These are phyloP conservation scores for Ogataea pignaliae DNA, from an alignment of 805 yeast species.

Conservation along the genomic window DNA sequence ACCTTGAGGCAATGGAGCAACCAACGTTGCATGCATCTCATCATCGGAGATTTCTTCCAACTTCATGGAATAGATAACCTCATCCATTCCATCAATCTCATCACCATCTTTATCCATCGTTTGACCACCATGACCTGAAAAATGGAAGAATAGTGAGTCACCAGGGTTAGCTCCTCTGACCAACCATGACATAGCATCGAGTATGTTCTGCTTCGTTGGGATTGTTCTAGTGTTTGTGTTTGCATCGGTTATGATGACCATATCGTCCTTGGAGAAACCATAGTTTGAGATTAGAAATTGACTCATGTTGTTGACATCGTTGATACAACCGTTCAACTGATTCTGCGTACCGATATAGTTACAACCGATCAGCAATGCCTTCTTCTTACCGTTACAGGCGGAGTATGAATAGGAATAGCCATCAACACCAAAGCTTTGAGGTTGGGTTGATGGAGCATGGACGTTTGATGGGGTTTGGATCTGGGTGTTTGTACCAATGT, in stretches of 20 bases:
- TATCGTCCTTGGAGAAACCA: conserved; percentile 46
- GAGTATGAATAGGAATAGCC: conserved; percentile 29
- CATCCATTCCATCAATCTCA: conserved; percentile 71
- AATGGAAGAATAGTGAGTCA: conserved; percentile 70
- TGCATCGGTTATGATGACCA: conserved; percentile 52
- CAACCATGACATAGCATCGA: conserved; percentile 71
- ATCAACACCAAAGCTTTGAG: conserved; percentile 18
- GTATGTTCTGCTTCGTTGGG: conserved; percentile 61
- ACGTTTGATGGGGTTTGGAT: conserved; percentile 4
- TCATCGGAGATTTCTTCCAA: conserved; percentile 62
- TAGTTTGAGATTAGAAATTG: conserved; percentile 35
- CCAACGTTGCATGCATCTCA: conserved; percentile 58
- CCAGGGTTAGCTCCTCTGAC: conserved; percentile 66
- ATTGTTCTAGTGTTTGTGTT: conserved; percentile 38
- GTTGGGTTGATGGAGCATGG: conserved; percentile 12
- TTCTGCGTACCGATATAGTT: conserved; percentile 60
- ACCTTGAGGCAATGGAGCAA: conserved; percentile 58
- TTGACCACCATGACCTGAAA: conserved; percentile 78
- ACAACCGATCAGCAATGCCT: conserved; percentile 27
- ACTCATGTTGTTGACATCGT: conserved; percentile 54
- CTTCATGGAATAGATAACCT: conserved; percentile 70
- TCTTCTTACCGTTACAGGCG: conserved; percentile 1
- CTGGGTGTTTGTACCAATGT: conserved; percentile 2
- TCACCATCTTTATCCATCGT: conserved; percentile 62
- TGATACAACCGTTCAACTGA: conserved; percentile 65